Evolutionary conservation across 2,329 filamentous ascomycete genomes (phyloP).

Genomic region (Bipolaris sorokiniana): DNA sequence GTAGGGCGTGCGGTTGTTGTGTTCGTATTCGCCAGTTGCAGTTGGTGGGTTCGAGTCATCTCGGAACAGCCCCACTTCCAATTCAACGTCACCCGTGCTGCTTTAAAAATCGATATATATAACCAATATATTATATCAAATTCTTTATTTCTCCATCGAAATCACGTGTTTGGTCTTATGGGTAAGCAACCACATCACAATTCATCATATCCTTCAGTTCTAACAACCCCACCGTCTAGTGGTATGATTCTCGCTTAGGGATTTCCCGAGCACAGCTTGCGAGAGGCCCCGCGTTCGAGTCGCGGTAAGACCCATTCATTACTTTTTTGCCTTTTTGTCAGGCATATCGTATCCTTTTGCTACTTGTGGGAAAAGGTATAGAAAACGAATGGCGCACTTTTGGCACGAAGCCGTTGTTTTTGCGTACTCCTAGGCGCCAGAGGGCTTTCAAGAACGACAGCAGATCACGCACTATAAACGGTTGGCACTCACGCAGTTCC

Average conservation of each 20-base stretch:
- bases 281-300: constrained; percentile 11
- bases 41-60: background rate
- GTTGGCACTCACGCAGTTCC: too few relatives aligned
- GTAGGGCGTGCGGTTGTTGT: background rate
- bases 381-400: background rate
- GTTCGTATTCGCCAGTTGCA: background rate
- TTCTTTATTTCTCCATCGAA: background rate
- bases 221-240: constrained; percentile 52
- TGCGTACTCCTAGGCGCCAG: too few relatives aligned
- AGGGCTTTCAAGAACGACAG: too few relatives aligned
- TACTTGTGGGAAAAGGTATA: background rate
- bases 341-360: background rate
- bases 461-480: too few relatives aligned
- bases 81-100: background rate
- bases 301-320: constrained; percentile 12
- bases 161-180: constrained; percentile 4
- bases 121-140: background rate
- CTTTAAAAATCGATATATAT: fast-evolving
- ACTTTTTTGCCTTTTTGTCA: background rate
- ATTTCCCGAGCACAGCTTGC: constrained; percentile 5
- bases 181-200: background rate
- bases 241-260: constrained; percentile 77
- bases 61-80: background rate
- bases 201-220: background rate
- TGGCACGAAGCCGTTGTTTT: background rate